Evolutionary conservation across 371 early-diverging fungal species (phyloP), one percentile per base, ranked within the genome.

Genomic region (Mucor circinelloides): DNA sequence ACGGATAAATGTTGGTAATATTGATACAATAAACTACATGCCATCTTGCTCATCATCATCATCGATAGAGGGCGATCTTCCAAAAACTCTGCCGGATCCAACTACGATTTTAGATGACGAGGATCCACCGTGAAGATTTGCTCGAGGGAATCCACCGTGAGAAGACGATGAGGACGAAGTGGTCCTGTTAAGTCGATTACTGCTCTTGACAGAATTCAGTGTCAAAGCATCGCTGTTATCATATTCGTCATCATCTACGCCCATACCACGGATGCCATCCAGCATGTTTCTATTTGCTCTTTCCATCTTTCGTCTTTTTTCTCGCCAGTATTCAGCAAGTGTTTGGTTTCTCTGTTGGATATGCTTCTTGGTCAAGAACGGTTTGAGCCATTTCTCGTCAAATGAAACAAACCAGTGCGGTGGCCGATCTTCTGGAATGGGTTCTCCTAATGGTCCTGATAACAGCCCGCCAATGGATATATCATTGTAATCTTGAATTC

Each of bases 401-500:
- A 94, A 92, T 23, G 88, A 88, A 28, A 93, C 84, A 79, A 94
- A 94, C 95, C 95, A 94, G 63, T 94, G 91, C 2, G 88, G 85
- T n/a, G 75, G 76, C 27, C 77, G 72, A 13, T 83, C 81, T 50
- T 82, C 83, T 13, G 75, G 79, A 36, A 84, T 85, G 27, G 88
- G 84, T 28, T 81, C 74, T 3, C 85, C 88, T 9, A 87, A 69
- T 0, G 88, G 85, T 0, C 85, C 77, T 8, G 85, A 83, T 8
- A 73, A 73, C 44, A 79, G 60, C 2, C 66, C 77, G 12, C 77
- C 84, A 61, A 76, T 85, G 3, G 80, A 79, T 15, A 76, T 80
- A 73, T 80, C 81, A 44, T 48, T 73, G 57, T 70, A 63, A 12
- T 63, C 48, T 1, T 42, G 63, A 10, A 32, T 38, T 21, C 77